phyloP scores from a whole-genome alignment of 2,329 filamentous ascomycete species.

The Botrytis byssoidea region DNA sequence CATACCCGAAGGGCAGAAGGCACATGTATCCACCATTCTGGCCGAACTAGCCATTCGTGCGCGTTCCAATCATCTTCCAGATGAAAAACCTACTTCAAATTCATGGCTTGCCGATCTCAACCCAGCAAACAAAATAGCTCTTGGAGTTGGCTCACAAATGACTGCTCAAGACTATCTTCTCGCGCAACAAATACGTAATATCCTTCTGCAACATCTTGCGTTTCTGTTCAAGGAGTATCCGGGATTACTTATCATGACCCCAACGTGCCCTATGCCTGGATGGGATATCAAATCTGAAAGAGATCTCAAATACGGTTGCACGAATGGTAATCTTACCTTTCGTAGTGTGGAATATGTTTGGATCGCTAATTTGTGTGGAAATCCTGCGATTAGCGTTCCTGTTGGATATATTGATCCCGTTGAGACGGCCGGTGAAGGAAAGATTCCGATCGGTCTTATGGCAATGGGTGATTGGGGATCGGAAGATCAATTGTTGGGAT shows the following conservation, averaged over 20 bases:
- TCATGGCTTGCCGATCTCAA: conserved; percentile 57
- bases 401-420: conserved; percentile 61
- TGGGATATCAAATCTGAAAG: conserved; percentile 62
- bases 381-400: conserved; percentile 71
- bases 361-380: conserved; percentile 78
- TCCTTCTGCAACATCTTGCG: conserved; percentile 77
- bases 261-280: conserved; percentile 72
- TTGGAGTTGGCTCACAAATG: conserved; percentile 63
- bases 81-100: not conserved
- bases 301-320: conserved; percentile 66
- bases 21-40: conserved; percentile 76
- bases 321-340: conserved; percentile 70
- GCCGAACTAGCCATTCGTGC: conserved; percentile 59
- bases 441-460: conserved; percentile 59
- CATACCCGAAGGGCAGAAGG: conserved; percentile 69
- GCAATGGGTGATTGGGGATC: conserved; percentile 65
- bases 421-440: conserved; percentile 47
- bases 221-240: conserved; percentile 68
- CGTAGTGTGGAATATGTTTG: conserved; percentile 82
- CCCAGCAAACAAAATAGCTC: conserved; percentile 66
- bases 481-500: conserved; percentile 61
- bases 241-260: conserved; percentile 74
- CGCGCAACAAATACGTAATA: conserved; percentile 68
- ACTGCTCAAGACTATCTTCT: conserved; percentile 68
- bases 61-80: conserved; percentile 30